Percentiles rank a stretch among this genome's conserved stretches.
These are phyloP conservation scores for Moesziomyces sp. DNA, from an alignment of 1,284 basidiomycete genomes.

Conservation along the genomic window DNA sequence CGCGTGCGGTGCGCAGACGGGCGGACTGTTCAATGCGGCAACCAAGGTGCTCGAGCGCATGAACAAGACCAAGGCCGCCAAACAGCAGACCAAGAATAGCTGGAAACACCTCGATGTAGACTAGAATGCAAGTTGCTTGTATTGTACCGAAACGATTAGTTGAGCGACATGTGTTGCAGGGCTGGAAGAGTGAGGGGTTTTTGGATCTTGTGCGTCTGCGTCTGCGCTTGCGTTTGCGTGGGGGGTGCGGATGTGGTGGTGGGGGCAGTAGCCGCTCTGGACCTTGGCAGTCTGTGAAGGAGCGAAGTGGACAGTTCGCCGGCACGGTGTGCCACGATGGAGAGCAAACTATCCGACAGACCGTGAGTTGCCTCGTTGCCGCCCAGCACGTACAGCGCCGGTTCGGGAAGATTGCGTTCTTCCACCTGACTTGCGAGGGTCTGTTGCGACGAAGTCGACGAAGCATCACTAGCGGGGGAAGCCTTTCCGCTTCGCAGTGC, in stretches of 20 bases:
- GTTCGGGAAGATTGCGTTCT: constrained; percentile 13
- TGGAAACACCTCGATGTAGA: constrained; percentile 10
- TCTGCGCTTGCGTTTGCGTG: not conserved
- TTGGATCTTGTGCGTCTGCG: not conserved
- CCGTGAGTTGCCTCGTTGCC: constrained; percentile 66
- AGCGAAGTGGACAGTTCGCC: constrained; percentile 58
- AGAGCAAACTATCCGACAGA: constrained; percentile 60
- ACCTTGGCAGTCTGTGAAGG: constrained; percentile 21
- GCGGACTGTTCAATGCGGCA: constrained; percentile 92
- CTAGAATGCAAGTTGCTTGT: no score
- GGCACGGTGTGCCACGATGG: constrained; percentile 61
- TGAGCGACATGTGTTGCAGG: no score
- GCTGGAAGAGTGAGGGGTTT: no score
- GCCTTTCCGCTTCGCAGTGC: constrained; percentile 28
- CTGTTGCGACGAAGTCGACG: constrained; percentile 40
- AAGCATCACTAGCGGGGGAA: constrained; percentile 37
- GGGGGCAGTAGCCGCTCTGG: constrained; percentile 16
- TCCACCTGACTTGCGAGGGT: constrained; percentile 27
- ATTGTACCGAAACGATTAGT: not conserved
- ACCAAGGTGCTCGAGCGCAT: constrained; percentile 83
- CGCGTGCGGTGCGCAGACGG: constrained; percentile 90
- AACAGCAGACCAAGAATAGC: constrained; percentile 24
- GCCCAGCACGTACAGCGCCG: constrained; percentile 61
- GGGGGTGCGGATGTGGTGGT: not conserved
- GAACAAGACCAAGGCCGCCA: constrained; percentile 35